Base-by-base conservation (phyloP, 169 alveolate species). In the Plasmodium falciparum region DNA sequence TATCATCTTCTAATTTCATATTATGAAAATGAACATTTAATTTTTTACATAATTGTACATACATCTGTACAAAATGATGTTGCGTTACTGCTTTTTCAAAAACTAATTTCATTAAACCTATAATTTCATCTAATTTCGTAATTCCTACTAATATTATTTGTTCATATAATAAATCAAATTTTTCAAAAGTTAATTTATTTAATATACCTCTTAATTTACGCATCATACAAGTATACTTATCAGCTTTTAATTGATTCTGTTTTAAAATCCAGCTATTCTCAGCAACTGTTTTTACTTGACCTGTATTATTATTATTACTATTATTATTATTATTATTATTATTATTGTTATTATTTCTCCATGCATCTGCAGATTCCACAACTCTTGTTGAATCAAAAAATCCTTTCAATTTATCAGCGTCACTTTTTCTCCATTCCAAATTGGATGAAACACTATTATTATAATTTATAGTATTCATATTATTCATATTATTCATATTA, bases 11-110 rank as follows among this genome's bases (percentile, higher is more conserved):
- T 7, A 50, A 26, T 61, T 88, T 86, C 74, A 93, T 88, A 71
- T 93, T 92, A 54, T 93, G 89, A 33, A 95, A 72, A 17, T 95
- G 96, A 1, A 89, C 91, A 12, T 94, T 92, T 50, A 95, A 83
- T 59, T 95, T 95, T 39, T 94, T 95, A 73, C 97, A 95, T 17
- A 95, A 88, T 69, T 95, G 97, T 20, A 94, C 97, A 88, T 95
- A 95, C 97, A 95, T 95, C 24, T 96, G 96, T 0, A 95, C 95
- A 72, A 95, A 95, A 76, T 95, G 97, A 88, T 95, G 97, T 65
- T 95, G 97, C 0, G 97, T 95, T 33, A 95, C 95, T 15, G 97
- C 97, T 58, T 95, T 95, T 33, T 92, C 97, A 73, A 95, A 95
- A 15, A 94, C 93, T 72, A 94, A 63, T 58, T 92, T 92, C 86